phyloP scores from a whole-genome alignment of 2,329 filamentous ascomycete genomes.

The Aureobasidium vineae region DNA sequence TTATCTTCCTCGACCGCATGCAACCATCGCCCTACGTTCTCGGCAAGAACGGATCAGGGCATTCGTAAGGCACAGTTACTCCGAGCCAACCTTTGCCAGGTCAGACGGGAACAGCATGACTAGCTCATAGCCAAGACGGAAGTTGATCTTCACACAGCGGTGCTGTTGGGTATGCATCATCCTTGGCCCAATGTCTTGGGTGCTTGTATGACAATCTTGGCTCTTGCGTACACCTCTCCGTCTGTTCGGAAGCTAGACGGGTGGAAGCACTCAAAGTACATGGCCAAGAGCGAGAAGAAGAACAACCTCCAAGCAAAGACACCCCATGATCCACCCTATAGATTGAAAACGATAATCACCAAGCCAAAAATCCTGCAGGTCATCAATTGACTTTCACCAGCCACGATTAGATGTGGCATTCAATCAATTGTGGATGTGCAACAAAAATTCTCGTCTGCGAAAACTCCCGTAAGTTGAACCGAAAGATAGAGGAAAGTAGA shows the following conservation, averaged over 20 bases:
- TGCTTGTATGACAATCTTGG: slow-evolving; percentile 4
- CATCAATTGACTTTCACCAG: slow-evolving; percentile 5
- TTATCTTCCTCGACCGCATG: neutral
- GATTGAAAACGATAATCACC: neutral
- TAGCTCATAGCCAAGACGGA: neutral
- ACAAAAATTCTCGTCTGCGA: neutral
- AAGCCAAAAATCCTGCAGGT: neutral
- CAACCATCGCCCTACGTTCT: neutral
- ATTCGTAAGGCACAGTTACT: neutral
- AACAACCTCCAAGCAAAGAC: neutral
- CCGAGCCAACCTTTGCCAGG: neutral
- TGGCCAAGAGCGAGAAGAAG: neutral
- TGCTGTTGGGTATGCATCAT: neutral
- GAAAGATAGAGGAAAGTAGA: neutral
- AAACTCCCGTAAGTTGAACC: too few relatives aligned
- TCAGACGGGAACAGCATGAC: neutral
- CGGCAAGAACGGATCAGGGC: neutral
- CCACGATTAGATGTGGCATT: neutral
- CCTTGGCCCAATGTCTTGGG: neutral
- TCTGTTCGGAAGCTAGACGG: neutral
- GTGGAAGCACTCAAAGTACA: neutral
- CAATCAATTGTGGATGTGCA: neutral
- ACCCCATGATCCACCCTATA: neutral
- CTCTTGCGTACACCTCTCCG: neutral
- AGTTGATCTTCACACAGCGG: neutral